These are phyloP conservation scores for Dryas octopetala DNA, from an alignment of 306 rosid species.

Conservation along the genomic window DNA sequence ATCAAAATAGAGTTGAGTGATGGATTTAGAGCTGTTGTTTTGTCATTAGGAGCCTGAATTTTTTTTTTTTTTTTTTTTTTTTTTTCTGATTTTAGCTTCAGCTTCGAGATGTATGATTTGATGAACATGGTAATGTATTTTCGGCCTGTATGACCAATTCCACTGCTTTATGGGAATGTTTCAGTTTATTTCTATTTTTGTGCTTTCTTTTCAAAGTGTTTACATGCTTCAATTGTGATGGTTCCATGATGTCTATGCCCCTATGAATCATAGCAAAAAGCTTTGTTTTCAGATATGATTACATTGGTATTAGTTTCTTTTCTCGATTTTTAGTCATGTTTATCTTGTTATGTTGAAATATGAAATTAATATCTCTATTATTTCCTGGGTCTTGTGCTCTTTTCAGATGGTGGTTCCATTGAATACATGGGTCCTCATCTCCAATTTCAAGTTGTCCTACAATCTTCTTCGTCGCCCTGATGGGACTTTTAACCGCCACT, in stretches of 20 bases:
- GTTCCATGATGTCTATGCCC: background rate
- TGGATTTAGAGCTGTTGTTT: background rate
- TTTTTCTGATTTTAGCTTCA: background rate
- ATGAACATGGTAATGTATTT: background rate
- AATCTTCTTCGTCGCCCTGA: conserved; percentile 98
- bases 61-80: background rate
- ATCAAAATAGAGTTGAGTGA: background rate
- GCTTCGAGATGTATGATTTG: background rate
- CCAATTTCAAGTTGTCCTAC: conserved; percentile 91
- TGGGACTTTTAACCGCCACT: conserved; percentile 91
- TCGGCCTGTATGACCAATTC: background rate
- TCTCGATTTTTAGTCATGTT: background rate
- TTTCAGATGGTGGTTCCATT: conserved; percentile 88
- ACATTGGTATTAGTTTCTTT: background rate
- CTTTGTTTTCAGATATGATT: background rate
- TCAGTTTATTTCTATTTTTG: background rate
- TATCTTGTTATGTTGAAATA: background rate
- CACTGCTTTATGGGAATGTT: background rate
- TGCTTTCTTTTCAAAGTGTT: background rate
- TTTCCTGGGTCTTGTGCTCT: conserved; percentile 11
- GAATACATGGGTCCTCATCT: conserved; percentile 97
- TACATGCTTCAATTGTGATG: background rate
- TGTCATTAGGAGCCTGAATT: background rate
- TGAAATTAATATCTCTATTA: background rate
- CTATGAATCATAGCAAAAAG: background rate